Conservation (phyloP, 2,329 filamentous ascomycete genomes). For the Fusarium euwallaceae region DNA sequence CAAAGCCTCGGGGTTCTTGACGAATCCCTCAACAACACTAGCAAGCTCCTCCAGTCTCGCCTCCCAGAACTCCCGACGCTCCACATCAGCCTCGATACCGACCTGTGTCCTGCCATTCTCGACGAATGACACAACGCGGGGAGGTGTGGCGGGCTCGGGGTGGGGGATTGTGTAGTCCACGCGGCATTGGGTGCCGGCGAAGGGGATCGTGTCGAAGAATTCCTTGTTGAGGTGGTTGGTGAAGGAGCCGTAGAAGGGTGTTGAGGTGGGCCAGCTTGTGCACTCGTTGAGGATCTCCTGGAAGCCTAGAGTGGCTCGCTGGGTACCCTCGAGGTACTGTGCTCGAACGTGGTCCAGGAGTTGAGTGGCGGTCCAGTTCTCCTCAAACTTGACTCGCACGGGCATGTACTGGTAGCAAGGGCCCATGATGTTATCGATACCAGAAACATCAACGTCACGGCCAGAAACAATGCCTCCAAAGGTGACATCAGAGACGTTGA, state of each 20-base stretch:
- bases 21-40: constrained; percentile 34
- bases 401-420: constrained; percentile 50
- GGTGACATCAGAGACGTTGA: constrained; percentile 39
- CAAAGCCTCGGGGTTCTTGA: constrained; percentile 19
- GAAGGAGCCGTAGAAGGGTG: constrained; percentile 44
- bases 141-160: constrained; percentile 41
- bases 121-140: constrained; percentile 44
- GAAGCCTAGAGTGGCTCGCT: constrained; percentile 44
- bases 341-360: constrained; percentile 41
- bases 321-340: constrained; percentile 43
- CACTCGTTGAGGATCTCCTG: constrained; percentile 36
- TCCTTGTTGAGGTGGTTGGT: constrained; percentile 48
- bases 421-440: constrained; percentile 44
- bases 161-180: constrained; percentile 46
- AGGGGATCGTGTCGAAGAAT: constrained; percentile 47
- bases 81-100: constrained; percentile 47
- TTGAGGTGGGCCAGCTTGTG: constrained; percentile 32
- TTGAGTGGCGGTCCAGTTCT: constrained; percentile 38
- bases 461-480: constrained; percentile 48
- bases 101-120: constrained; percentile 41
- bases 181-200: constrained; percentile 44
- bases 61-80: constrained; percentile 46
- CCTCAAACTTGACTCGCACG: constrained; percentile 43
- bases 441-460: constrained; percentile 38
- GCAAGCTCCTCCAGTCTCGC: constrained; percentile 42